Conservation (phyloP, 805 yeast genomes). For the Clavispora vitiphila region DNA sequence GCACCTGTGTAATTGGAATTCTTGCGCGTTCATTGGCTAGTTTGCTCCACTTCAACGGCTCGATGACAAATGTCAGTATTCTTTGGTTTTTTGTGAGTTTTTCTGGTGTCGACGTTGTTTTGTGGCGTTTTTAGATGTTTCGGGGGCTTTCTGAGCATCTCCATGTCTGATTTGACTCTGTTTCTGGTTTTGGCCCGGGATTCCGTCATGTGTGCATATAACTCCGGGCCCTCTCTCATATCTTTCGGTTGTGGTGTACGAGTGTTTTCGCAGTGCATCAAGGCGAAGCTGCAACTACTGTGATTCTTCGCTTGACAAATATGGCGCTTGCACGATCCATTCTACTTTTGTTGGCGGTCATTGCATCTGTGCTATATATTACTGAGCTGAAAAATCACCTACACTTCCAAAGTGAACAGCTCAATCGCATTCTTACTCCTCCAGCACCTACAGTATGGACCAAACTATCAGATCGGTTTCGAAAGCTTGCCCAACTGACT, state of each 20-base stretch:
- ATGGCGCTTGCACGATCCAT: neutral
- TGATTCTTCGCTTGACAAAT: neutral
- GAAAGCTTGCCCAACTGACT: neutral
- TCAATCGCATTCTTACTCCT: neutral
- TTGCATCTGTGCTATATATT: neutral
- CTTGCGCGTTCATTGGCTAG: slow-evolving; percentile 13
- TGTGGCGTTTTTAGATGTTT: no score
- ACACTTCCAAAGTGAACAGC: slow-evolving; percentile 1
- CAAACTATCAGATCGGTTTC: neutral
- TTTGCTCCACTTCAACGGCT: neutral
- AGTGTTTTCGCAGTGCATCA: neutral
- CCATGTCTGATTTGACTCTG: no score
- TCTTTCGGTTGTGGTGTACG: neutral
- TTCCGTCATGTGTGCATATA: neutral
- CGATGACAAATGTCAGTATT: neutral
- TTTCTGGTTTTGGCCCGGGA: neutral
- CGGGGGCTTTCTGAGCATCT: no score
- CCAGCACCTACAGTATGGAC: neutral
- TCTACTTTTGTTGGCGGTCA: neutral
- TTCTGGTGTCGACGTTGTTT: no score
- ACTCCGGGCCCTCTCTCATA: neutral
- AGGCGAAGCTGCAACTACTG: neutral
- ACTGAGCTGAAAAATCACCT: neutral
- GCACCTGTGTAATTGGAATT: slow-evolving; percentile 13
- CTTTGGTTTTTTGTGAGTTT: no score